Percentiles rank a stretch among this genome's conserved stretches.
Evolutionary conservation across 441 rosid species (phyloP).

Genomic region (Gossypium gossypioides): DNA sequence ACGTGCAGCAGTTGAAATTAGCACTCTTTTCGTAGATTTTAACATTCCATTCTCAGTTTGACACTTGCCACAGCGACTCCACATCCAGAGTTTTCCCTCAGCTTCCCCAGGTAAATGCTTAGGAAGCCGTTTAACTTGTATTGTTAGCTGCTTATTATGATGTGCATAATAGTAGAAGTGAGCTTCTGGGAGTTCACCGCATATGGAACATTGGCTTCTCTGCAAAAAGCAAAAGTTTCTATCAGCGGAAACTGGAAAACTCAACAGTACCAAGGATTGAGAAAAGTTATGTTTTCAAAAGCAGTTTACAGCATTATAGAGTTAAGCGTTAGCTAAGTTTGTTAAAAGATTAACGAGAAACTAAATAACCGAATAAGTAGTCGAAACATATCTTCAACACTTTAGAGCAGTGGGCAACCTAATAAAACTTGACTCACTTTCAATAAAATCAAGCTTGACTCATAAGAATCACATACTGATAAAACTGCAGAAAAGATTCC

Average conservation of each 20-base stretch:
- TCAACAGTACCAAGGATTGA: constrained; percentile 1
- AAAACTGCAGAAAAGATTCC: constrained; percentile 1
- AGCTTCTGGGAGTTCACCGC: constrained; percentile 65
- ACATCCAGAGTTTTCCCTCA: constrained; percentile 93
- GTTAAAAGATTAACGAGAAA: not conserved
- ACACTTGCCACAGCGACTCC: constrained; percentile 86
- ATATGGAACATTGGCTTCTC: constrained; percentile 51
- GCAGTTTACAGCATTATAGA: not conserved
- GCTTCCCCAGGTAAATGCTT: constrained; percentile 53
- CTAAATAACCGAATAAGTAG: not conserved
- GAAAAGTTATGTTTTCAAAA: not conserved
- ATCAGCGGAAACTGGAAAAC: constrained; percentile 16
- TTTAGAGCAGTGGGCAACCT: not conserved
- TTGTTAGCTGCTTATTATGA: constrained; percentile 66
- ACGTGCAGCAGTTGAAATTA: constrained; percentile 66
- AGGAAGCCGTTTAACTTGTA: constrained; percentile 55
- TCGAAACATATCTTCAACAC: not conserved
- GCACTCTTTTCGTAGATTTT: constrained; percentile 67
- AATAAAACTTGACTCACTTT: not conserved
- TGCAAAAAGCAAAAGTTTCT: constrained; percentile 32
- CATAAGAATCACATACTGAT: not conserved
- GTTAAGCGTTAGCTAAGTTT: not conserved
- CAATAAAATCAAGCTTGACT: not conserved
- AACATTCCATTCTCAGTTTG: constrained; percentile 33
- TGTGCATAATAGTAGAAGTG: constrained; percentile 81